These are phyloP conservation scores for Ambrosia artemisiifolia DNA, from an alignment of 129 eudicot genomes.

Conservation along the genomic window DNA sequence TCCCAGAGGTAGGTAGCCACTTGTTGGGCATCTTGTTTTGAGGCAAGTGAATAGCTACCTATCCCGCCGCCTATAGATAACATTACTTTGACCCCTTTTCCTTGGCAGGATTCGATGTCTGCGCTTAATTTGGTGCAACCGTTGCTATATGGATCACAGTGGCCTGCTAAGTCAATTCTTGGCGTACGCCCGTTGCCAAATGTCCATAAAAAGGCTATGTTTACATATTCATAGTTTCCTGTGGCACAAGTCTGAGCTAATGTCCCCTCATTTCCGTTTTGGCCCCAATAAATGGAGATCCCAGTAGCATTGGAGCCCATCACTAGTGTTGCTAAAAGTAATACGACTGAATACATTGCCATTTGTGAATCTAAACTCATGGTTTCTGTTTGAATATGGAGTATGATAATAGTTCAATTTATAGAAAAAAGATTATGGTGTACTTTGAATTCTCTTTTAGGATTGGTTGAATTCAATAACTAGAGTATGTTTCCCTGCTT, in stretches of 20 bases:
- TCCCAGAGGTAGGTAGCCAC: conserved; percentile 33
- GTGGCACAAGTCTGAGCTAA: conserved; percentile 35
- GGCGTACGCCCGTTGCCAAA: conserved; percentile 43
- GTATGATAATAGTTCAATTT: not conserved
- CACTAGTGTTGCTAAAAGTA: conserved; percentile 11
- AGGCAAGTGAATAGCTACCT: conserved; percentile 29
- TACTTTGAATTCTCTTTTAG: conserved; percentile 8
- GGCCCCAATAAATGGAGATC: conserved; percentile 41
- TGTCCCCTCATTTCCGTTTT: conserved; percentile 41
- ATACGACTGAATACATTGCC: conserved; percentile 8
- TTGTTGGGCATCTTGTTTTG: conserved; percentile 25
- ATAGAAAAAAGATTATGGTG: not conserved
- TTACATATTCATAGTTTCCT: conserved; percentile 30
- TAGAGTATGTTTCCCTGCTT: not conserved
- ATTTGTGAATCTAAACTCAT: not conserved
- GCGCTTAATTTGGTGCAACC: conserved; percentile 31
- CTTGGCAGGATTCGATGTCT: conserved; percentile 31
- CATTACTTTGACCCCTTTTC: conserved; percentile 35
- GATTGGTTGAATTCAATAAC: not conserved
- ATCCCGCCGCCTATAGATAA: conserved; percentile 40
- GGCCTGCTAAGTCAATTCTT: conserved; percentile 29
- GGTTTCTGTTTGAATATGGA: conserved; percentile 2
- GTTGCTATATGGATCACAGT: conserved; percentile 32
- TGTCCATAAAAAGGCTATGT: conserved; percentile 34
- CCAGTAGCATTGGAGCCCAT: conserved; percentile 22